Base-by-base conservation (phyloP, 768 basidiomycete species). In the Sporobolomyces pararoseus region DNA sequence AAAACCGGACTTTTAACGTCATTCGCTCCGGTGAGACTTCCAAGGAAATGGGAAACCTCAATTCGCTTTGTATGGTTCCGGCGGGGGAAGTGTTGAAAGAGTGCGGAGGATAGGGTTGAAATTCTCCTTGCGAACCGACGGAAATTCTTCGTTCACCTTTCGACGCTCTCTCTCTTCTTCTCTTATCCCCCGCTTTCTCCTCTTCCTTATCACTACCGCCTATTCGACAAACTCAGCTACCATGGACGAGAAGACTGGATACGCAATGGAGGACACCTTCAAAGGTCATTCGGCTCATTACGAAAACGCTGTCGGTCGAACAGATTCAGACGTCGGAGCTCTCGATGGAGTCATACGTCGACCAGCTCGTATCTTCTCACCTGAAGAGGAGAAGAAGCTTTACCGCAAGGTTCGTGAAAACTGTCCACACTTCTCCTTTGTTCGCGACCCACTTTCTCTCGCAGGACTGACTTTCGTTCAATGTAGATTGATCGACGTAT, bases 381-480 rank as follows among this genome's bases (percentile, higher is more conserved):
- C 25, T 25, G 70, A 50, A 23, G 70, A 71, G 60, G 70, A 71
- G 65, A 61, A 71, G 47, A 66, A 65, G 53, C 53, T 71, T 0
- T 71, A 71, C 25, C 59, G 70, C 52, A 71, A 71, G 65, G 58
- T 66, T 7, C 54, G 55, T 51, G 4, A 27, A 25, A 39, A 39
- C 46, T 47, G 13, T 47, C 23, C 13, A 12, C 46, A 13, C 29
- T 55, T 52, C 19, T 4, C n/a, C n/a, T n/a, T n/a, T n/a, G n/a
- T n/a, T n/a, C n/a, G n/a, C n/a, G n/a, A n/a, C n/a, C n/a, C n/a
- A n/a, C n/a, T n/a, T n/a, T n/a, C n/a, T n/a, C n/a, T n/a, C n/a
- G n/a, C n/a, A n/a, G n/a, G n/a, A n/a, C n/a, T n/a, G n/a, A n/a
- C n/a, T n/a, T n/a, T n/a, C n/a, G n/a, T n/a, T n/a, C n/a, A n/a